Base-by-base conservation (phyloP, 257 asterid species). In the Datura wrightii region DNA sequence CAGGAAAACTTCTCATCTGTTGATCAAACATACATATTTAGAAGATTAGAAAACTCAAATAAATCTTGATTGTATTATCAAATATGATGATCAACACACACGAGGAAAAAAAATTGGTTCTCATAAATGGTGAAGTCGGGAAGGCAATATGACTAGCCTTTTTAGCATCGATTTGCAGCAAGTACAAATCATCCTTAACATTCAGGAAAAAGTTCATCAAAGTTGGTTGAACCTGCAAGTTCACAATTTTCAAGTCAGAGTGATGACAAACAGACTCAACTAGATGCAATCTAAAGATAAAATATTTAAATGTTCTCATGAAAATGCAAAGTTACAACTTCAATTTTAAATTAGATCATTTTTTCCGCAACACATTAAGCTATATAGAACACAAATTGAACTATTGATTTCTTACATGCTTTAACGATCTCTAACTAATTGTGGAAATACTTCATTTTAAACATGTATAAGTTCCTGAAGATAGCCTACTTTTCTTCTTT, bases 221-320 rank as follows among this genome's bases (percentile, higher is more conserved):
- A 82, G 94, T 92, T 72, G 94, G 85, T 87, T 92, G 89, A 53
- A 96, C 98, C 99, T 95, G 94, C 87, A 87, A 83, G 65, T 48
- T 65, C 53, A 81, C 63, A 82, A n/a, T 41, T 48, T 74, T 74
- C 59, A 74, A 74, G 80, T 74, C 41, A 48, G 80, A 18, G 10
- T 24, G n/a, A 48, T 13, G 60, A 74, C 18, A 72, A 74, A 74
- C 80, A 8, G 56, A 11, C 13, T 74, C 60, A 74, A 11, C 59
- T 19, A 72, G 46, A 72, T 72, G 58, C 58, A 72, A 46, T 46
- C 56, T 50, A 70, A 71, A 24, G 31, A 24, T 24, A 24, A 24
- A 24, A 24, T 24, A 24, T 24, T 2, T 71, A 71, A 71, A 2
- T 42, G 79, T 42, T 71, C 55, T 42, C 55, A 42, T 18, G n/a